phyloP scores from a whole-genome alignment of 2,329 filamentous ascomycete species.

The Stagonosporopsis tanaceti region DNA sequence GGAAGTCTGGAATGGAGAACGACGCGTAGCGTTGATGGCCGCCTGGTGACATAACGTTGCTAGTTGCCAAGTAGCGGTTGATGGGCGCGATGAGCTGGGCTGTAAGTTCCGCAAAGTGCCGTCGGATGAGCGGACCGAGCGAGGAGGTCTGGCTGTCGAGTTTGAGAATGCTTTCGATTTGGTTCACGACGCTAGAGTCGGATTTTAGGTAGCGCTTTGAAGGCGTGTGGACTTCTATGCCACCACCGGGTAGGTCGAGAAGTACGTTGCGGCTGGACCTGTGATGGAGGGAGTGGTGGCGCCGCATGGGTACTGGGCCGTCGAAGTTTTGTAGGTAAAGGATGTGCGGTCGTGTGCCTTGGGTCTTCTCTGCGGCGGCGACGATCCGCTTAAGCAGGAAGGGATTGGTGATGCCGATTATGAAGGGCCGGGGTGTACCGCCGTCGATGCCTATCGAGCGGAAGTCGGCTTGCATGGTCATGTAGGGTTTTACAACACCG shows the following conservation, averaged over 20 bases:
- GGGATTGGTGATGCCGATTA: conserved; percentile 53
- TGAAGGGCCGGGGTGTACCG: conserved; percentile 49
- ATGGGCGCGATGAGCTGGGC: conserved; percentile 52
- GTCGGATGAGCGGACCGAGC: conserved; percentile 49
- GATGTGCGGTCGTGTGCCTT: conserved; percentile 47
- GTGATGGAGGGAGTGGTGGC: conserved; percentile 49
- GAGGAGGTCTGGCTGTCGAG: conserved; percentile 42
- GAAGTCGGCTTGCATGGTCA: conserved; percentile 56
- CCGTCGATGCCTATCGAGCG: conserved; percentile 51
- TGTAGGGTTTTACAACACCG: conserved; percentile 51
- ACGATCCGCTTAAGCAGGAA: conserved; percentile 53
- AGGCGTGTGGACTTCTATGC: conserved; percentile 48
- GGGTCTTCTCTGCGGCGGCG: conserved; percentile 44
- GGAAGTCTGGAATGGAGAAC: conserved; percentile 49
- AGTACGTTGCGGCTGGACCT: conserved; percentile 46
- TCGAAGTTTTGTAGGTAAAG: conserved; percentile 50
- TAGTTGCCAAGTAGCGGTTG: conserved; percentile 52
- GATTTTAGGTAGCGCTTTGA: conserved; percentile 51
- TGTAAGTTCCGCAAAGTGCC: conserved; percentile 53
- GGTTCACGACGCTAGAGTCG: conserved; percentile 43
- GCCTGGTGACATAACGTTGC: conserved; percentile 44
- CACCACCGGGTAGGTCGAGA: conserved; percentile 50
- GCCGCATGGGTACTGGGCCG: conserved; percentile 46
- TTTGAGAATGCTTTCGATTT: conserved; percentile 46
- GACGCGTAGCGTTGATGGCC: conserved; percentile 50